A percentile compares a stretch with the other conserved stretches of the same genome.
These are phyloP conservation scores for Spergularia bocconei DNA, from an alignment of 148 eudicot genomes.

Conservation along the genomic window DNA sequence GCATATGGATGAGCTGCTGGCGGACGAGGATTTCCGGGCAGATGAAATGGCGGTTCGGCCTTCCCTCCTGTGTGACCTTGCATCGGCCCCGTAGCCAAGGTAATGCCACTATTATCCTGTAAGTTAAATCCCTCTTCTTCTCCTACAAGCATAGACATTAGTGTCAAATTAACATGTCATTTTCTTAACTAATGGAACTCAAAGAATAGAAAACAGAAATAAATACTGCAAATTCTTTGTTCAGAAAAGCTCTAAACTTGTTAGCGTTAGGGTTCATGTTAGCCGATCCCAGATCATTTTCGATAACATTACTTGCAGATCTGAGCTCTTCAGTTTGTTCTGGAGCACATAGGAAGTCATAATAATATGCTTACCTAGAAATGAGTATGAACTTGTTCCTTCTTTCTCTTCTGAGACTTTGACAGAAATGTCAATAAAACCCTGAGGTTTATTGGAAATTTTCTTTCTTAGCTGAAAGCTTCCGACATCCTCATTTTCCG, in stretches of 20 bases:
- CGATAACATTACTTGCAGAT: background rate
- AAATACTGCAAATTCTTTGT: too few species aligned
- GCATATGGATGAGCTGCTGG: constrained; percentile 26
- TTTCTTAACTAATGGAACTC: too few species aligned
- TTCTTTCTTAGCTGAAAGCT: constrained; percentile 72
- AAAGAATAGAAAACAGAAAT: too few species aligned
- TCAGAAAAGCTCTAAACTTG: background rate
- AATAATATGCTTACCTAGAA: constrained; percentile 35
- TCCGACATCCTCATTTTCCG: constrained; percentile 56
- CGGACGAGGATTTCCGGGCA: constrained; percentile 28
- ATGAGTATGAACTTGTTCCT: constrained; percentile 39
- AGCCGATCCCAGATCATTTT: background rate
- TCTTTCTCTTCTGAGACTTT: constrained; percentile 54
- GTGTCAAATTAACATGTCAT: background rate
- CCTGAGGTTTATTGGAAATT: constrained; percentile 56
- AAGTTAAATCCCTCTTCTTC: constrained; percentile 51
- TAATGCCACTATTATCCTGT: constrained; percentile 32
- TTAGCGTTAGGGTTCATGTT: background rate
- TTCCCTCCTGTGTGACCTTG: constrained; percentile 35
- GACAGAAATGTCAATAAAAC: constrained; percentile 80
- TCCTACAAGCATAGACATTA: constrained; percentile 26
- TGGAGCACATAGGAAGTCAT: background rate
- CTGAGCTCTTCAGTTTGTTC: background rate
- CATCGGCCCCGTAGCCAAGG: constrained; percentile 27
- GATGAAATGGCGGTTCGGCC: constrained; percentile 23